Conservation (phyloP, 2,329 filamentous ascomycete genomes). For the Alternaria sp. region DNA sequence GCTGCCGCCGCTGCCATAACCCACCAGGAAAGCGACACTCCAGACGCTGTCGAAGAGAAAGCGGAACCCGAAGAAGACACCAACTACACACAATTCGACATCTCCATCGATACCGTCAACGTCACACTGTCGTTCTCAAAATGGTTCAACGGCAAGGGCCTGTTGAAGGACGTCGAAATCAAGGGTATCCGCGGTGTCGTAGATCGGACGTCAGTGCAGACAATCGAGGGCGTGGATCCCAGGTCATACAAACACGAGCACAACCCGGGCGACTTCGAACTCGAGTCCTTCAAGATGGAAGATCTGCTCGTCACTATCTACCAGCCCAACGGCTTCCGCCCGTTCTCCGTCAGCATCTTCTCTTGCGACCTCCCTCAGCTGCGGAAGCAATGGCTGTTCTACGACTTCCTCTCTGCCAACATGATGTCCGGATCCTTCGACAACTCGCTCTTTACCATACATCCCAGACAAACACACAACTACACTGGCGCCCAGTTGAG, state of each 20-base stretch:
- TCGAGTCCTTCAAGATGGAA: constrained; percentile 95
- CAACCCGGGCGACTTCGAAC: constrained; percentile 91
- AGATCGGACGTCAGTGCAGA: constrained; percentile 83
- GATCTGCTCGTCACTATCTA: constrained; percentile 91
- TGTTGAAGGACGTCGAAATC: constrained; percentile 89
- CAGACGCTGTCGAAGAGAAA: constrained; percentile 46
- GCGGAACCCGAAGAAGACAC: constrained; percentile 75
- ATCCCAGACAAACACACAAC: constrained; percentile 88
- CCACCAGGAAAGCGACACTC: constrained; percentile 48
- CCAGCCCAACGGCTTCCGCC: constrained; percentile 89
- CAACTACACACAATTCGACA: constrained; percentile 97
- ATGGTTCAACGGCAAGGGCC: constrained; percentile 97
- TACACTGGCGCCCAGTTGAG: constrained; percentile 69
- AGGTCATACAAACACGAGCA: constrained; percentile 88
- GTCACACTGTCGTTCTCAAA: constrained; percentile 97
- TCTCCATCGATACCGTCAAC: constrained; percentile 93
- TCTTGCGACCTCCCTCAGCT: constrained; percentile 92
- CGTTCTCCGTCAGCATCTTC: constrained; percentile 93
- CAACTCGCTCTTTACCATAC: constrained; percentile 94
- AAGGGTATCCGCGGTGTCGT: constrained; percentile 92
- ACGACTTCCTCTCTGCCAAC: constrained; percentile 93
- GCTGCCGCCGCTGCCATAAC: constrained; percentile 81
- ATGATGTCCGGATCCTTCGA: constrained; percentile 97
- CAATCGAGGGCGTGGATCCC: constrained; percentile 76
- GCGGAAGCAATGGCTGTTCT: constrained; percentile 96